Base-by-base conservation (phyloP, 1,139 yeast genomes). In the Debaryomycetaceae sp. region DNA sequence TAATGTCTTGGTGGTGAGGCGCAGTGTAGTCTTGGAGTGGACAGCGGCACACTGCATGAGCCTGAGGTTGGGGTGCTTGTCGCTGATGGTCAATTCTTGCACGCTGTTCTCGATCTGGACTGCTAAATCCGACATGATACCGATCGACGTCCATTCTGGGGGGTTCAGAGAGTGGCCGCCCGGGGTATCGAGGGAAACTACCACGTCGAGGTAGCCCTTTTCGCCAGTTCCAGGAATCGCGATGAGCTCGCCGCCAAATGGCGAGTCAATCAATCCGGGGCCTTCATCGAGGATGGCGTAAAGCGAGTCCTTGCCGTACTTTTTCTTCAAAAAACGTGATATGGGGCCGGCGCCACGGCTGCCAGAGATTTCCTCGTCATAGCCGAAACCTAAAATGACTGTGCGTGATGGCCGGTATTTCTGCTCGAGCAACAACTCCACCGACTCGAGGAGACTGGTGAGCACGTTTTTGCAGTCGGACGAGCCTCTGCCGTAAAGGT, bases 101-200 rank as follows among this genome's bases (percentile, higher is more conserved):
- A 72, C 73, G 31, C 65, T 59, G 12, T 45, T 44, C 43, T 78
- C 86, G 25, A 77, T 57, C 22, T 49, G 42, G 15, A 55, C 46
- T 14, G 74, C 60, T 32, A 78, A 51, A 32, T 69, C 68, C 2
- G 78, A 62, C 37, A 75, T 56, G 25, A 79, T 64, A n/a, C 87
- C 87, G 45, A 79, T 77, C n/a, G 77, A 65, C 1, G 85, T 78
- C 44, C 77, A 83, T 36, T 65, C 73, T 5, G 79, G 80, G 8
- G 87, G 87, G n/a, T 68, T 52, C 2, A 81, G 73, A 1, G 86
- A 74, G 42, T 79, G 87, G 3, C 87, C 87, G 29, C 87, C 87
- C 7, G 72, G 71, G 2, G 79, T 70, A 13, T 53, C 55, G 16
- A 78, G 50, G 4, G 62, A 54, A 26, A 75, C 56, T 10, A 48